Evolutionary conservation across 192 early-diverging fungal genomes (phyloP).

Genomic region (Endogone sp.): DNA sequence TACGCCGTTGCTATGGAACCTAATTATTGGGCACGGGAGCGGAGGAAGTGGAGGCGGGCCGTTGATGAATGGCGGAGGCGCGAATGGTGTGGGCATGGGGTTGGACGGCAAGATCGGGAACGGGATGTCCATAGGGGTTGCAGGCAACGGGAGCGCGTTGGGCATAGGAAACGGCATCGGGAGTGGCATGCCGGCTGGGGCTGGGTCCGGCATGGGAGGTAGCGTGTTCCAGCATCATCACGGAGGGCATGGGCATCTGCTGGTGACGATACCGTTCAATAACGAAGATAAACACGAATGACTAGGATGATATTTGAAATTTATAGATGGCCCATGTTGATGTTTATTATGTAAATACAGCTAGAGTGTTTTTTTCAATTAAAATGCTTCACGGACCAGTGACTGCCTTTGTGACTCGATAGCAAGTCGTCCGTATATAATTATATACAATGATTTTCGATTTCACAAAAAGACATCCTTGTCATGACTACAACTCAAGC

Average conservation of each 20-base stretch:
- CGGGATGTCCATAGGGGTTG: background rate
- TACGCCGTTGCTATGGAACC: slow-evolving; percentile 49
- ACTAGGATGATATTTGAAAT: background rate
- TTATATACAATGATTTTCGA: too few relatives aligned
- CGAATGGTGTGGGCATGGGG: too few relatives aligned
- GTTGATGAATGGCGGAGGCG: background rate
- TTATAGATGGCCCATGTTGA: too few relatives aligned
- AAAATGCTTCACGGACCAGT: too few relatives aligned
- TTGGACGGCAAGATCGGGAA: background rate
- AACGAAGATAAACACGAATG: background rate
- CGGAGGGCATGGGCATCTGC: background rate
- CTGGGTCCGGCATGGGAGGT: background rate
- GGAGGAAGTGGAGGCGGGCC: background rate
- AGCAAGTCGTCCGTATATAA: too few relatives aligned
- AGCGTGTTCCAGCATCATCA: background rate
- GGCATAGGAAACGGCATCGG: background rate
- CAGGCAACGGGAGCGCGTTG: background rate
- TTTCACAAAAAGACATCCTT: too few relatives aligned
- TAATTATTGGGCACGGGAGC: slow-evolving; percentile 2
- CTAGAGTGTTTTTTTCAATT: too few relatives aligned
- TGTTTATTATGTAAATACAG: too few relatives aligned
- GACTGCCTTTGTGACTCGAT: too few relatives aligned
- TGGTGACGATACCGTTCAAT: background rate
- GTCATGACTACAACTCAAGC: too few relatives aligned
- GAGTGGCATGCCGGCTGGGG: background rate